Percentiles rank a stretch among this genome's conserved stretches.
These are phyloP conservation scores for Candida ulmi DNA, from an alignment of 805 yeast species.

Conservation along the genomic window DNA sequence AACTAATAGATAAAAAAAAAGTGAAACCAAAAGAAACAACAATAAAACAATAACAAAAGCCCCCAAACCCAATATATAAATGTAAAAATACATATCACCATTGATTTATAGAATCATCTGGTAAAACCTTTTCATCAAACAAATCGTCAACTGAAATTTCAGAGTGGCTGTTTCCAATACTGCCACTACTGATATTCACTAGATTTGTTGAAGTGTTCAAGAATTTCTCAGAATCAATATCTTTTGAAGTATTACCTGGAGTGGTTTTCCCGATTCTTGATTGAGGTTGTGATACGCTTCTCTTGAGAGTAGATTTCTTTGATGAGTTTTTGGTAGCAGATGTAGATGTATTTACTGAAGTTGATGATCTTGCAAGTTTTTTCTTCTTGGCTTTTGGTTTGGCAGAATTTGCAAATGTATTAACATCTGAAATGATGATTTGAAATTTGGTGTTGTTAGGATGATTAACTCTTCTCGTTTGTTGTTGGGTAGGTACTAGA, in stretches of 20 bases:
- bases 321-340: conserved; percentile 5
- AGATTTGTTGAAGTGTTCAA: background rate
- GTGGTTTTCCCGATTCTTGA: conserved; percentile 9
- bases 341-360: conserved; percentile 7
- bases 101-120: conserved; percentile 7
- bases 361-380: conserved; percentile 18
- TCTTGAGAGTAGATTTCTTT: conserved; percentile 17
- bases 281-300: conserved; percentile 21
- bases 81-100: conserved; percentile 1
- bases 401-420: conserved; percentile 16
- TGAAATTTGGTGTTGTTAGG: conserved; percentile 21
- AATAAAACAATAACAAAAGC: too few species aligned
- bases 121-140: conserved; percentile 5
- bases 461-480: background rate
- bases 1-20: background rate
- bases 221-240: background rate
- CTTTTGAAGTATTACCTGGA: background rate
- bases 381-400: conserved; percentile 11
- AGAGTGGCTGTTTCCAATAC: background rate
- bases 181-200: background rate
- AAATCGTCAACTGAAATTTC: conserved; percentile 6
- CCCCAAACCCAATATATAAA: too few species aligned
- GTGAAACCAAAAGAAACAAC: too few species aligned
- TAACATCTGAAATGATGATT: conserved; percentile 30
- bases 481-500: background rate